Base-by-base conservation (phyloP, 2,329 filamentous ascomycete genomes). In the Trichoderma sp. region DNA sequence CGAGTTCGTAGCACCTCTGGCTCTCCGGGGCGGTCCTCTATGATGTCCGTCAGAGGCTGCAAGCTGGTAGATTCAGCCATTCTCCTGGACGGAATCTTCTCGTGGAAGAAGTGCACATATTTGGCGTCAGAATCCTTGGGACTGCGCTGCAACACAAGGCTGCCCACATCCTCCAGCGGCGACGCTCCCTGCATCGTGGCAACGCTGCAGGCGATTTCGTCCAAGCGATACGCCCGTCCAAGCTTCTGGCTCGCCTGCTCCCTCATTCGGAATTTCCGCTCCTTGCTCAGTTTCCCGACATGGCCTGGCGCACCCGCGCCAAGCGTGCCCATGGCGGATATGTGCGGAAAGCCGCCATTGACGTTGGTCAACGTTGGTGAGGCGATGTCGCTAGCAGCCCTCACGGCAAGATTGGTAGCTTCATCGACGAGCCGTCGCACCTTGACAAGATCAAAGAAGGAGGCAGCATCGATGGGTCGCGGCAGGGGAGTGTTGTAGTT, bases 51-150 rank as follows among this genome's bases (percentile, higher is more conserved):
- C 71, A 96, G 78, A 4, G 88, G 84, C 63, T 86, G 80, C 67
- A 94, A 78, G 70, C 87, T 89, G 9, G 91, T 94, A 72, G 86
- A 89, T 73, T 92, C 87, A 39, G 89, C 90, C 76, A 95, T 81
- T 76, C 90, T 88, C 50, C 90, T 82, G 48, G 88, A 91, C 1
- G 92, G 90, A 29, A 95, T 94, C 84, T 94, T 95, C 79, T 96
- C 92, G 79, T 94, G 92, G 78, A 96, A 96, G 80, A 94, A 95
- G 76, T 95, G 91, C n/a, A 95, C 92, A 76, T 95, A 95, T 77
- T 90, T 91, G 32, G 92, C 92, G 74, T 95, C 91, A 52, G 83
- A 79, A 74, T 93, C 89, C 60, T 84, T 77, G n/a, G 87, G 83
- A 69, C 87, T 89, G 69, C 91, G 84, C 76, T 91, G 88, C 70